Conservation (phyloP, 306 rosid genomes). For the Sesbania bispinosa region DNA sequence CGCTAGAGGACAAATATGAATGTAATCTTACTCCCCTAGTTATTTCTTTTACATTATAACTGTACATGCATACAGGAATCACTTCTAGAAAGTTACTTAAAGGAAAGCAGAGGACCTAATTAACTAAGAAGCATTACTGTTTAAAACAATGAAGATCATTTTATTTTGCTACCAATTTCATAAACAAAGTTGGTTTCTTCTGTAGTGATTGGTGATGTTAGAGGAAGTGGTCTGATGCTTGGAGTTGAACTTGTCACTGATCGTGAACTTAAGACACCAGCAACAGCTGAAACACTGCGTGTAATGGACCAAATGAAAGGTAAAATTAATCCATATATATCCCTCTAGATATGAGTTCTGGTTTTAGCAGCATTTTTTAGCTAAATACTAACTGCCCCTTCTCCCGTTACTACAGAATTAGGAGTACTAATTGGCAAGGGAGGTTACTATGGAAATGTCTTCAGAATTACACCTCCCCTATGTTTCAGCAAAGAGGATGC, state of each 20-base stretch:
- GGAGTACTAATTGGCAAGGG: slow-evolving; percentile 90
- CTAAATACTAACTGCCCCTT: slow-evolving; percentile 4
- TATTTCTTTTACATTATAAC: neutral
- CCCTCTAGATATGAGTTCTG: neutral
- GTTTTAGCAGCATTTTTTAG: neutral
- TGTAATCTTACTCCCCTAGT: slow-evolving; percentile 37
- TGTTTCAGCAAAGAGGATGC: slow-evolving; percentile 92
- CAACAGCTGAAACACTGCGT: slow-evolving; percentile 64
- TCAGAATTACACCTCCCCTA: slow-evolving; percentile 89
- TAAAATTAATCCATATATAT: slow-evolving; percentile 24
- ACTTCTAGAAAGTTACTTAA: neutral
- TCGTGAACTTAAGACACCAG: slow-evolving; percentile 75
- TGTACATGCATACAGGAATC: neutral
- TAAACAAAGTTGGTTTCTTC: slow-evolving; percentile 9
- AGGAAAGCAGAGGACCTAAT: neutral
- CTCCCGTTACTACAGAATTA: slow-evolving; percentile 40
- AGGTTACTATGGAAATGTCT: slow-evolving; percentile 85
- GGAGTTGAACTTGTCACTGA: slow-evolving; percentile 93
- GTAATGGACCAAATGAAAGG: slow-evolving; percentile 87
- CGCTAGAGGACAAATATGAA: slow-evolving; percentile 70
- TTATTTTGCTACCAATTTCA: neutral
- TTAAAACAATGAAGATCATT: neutral
- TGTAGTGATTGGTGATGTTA: slow-evolving; percentile 81
- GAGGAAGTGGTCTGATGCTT: slow-evolving; percentile 86
- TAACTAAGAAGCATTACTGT: neutral